A percentile compares a stretch with the other conserved stretches of the same genome.
Evolutionary conservation across 2,329 filamentous ascomycete genomes (phyloP).

Genomic region (Colletotrichum sp.): DNA sequence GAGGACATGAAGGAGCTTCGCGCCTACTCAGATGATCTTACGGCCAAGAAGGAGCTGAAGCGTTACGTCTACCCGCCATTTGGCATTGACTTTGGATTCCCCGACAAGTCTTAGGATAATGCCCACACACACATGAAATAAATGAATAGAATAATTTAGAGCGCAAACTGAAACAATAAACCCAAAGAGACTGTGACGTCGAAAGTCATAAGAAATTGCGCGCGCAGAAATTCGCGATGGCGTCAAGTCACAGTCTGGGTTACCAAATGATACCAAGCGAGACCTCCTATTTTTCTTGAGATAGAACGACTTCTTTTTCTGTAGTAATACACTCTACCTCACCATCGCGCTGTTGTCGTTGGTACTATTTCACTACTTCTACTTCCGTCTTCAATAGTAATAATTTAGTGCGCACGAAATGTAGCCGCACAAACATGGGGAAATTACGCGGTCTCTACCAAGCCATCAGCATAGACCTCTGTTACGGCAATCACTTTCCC

Average conservation of each 20-base stretch:
- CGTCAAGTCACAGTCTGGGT: background rate
- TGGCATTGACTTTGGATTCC: slow-evolving; percentile 73
- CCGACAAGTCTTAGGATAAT: slow-evolving; percentile 59
- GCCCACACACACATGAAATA: background rate
- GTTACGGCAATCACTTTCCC: background rate
- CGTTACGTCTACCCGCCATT: slow-evolving; percentile 74
- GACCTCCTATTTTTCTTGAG: too few relatives aligned
- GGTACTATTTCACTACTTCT: too few relatives aligned
- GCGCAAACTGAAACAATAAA: background rate
- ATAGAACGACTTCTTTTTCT: too few relatives aligned
- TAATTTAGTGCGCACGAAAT: too few relatives aligned
- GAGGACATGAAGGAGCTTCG: slow-evolving; percentile 65
- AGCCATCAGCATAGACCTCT: background rate
- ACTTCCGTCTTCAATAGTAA: too few relatives aligned
- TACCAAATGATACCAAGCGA: too few relatives aligned
- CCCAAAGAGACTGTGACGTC: background rate
- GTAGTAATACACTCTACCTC: too few relatives aligned
- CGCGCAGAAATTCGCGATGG: background rate
- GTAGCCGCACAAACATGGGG: too few relatives aligned
- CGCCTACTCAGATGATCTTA: slow-evolving; percentile 58
- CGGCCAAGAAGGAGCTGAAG: slow-evolving; percentile 56
- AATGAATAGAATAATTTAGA: background rate
- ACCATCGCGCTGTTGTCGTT: too few relatives aligned
- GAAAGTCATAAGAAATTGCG: background rate
- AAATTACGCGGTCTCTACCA: background rate